A percentile compares a stretch with the other conserved stretches of the same genome.
Evolutionary conservation across 1,284 basidiomycete genomes (phyloP).

Genomic region (Trichosporon inkin): DNA sequence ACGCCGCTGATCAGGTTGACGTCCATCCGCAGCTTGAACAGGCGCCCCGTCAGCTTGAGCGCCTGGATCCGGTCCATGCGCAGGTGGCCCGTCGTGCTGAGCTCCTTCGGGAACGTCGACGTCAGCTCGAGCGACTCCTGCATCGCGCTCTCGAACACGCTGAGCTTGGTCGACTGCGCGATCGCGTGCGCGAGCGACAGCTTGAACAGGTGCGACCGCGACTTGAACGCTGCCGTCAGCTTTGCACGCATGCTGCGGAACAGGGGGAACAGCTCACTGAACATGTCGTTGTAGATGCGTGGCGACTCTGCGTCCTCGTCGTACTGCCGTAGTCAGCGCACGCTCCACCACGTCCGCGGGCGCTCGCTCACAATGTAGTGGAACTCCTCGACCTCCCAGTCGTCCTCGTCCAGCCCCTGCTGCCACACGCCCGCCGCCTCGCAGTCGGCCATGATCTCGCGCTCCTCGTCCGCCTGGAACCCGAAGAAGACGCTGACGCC

Average conservation of each 20-base stretch:
- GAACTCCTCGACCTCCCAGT: constrained; percentile 87
- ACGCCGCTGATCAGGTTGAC: constrained; percentile 91
- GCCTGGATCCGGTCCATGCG: constrained; percentile 75
- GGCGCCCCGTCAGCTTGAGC: constrained; percentile 74
- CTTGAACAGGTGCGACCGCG: constrained; percentile 65
- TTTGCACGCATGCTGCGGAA: neutral
- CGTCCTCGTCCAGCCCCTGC: constrained; percentile 56
- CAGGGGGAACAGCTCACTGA: constrained; percentile 41
- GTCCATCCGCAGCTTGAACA: constrained; percentile 85
- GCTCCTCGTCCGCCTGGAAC: constrained; percentile 68
- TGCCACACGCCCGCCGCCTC: constrained; percentile 66
- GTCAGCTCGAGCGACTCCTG: constrained; percentile 75
- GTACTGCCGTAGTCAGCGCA: constrained; percentile 56
- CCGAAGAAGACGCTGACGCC: constrained; percentile 85
- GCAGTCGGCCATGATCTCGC: constrained; percentile 73
- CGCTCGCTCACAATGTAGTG: constrained; percentile 75
- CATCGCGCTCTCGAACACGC: constrained; percentile 79
- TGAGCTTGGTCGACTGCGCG: constrained; percentile 88
- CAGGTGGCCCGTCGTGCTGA: constrained; percentile 73
- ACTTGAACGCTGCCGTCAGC: constrained; percentile 75
- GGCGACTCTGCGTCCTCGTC: constrained; percentile 79
- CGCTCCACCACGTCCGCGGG: too few species aligned
- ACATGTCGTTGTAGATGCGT: constrained; percentile 65
- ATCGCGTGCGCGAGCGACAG: constrained; percentile 91
- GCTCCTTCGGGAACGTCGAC: constrained; percentile 76